Base-by-base conservation (phyloP, 75 land plant species). In the Cryptomeria japonica region DNA sequence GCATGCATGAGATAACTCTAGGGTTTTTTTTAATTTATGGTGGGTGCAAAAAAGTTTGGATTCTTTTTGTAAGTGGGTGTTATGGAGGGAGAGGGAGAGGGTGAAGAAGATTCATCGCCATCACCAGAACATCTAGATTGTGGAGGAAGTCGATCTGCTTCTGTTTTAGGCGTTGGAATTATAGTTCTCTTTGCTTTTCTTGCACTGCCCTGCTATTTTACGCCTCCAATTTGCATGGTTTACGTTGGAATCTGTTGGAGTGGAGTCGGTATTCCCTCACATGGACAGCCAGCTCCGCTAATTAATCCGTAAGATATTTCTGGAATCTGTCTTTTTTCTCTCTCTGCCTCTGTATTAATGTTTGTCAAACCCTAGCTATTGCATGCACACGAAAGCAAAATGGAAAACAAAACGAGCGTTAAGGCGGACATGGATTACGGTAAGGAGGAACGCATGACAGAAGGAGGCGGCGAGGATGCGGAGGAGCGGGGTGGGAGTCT, bases 401-500 rank as follows among this genome's bases (percentile, higher is more conserved):
- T 14, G 38, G 37, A 75, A 34, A 32, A 31, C 6, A 70, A 2
- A 9, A 70, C 8, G 31, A 18, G 32, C 2, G 0, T 70, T 49
- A 84, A n/a, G 18, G 19, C 18, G 73, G 44, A 64, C n/a, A 64
- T 64, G n/a, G 70, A 64, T 64, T 22, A 0, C 8, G 22, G n/a
- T 64, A 22, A 79, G 37, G 82, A 41, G 82, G 82, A 79, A 79
- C 39, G 19, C 82, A 79, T 6, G 46, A 22, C 19, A 7, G 8
- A 46, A 16, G 79, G 80, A n/a, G 36, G n/a, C 9, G 84, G 36
- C 85, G 73, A 80, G 85, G 78, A 18, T 2, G 32, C 84, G 16
- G 88, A 34, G 75, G 61, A 77, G 28, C 58, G 87, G 68, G 44
- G 85, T 31, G 37, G 39, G 22, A 77, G 31, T 18, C 44, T 93